These are phyloP conservation scores for Filobasidium floriforme DNA, from an alignment of 768 basidiomycete species.

Conservation along the genomic window DNA sequence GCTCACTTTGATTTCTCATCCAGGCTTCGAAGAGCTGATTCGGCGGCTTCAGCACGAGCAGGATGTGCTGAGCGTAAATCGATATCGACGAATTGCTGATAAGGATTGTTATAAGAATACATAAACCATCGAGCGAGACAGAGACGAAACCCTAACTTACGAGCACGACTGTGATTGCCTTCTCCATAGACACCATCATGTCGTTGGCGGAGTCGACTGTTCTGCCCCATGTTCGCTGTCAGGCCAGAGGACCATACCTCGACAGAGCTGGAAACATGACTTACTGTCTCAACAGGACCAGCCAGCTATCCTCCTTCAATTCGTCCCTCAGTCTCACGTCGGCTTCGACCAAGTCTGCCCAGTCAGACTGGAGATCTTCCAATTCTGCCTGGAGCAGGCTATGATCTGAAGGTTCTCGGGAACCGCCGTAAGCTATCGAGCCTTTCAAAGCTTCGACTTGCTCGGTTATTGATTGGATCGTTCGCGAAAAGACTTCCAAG, in stretches of 20 bases:
- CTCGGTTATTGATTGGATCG: background rate
- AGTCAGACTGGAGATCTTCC: constrained; percentile 62
- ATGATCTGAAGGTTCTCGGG: background rate
- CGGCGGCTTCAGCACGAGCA: background rate
- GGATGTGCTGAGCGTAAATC: background rate
- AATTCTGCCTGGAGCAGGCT: constrained; percentile 43
- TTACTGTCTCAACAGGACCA: constrained; percentile 79
- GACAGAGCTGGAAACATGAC: constrained; percentile 8
- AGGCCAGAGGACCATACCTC: background rate
- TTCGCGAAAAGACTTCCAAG: background rate
- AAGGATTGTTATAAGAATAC: too few relatives aligned
- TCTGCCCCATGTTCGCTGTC: background rate
- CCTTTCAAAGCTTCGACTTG: background rate
- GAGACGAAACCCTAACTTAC: too few relatives aligned
- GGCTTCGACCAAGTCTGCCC: constrained; percentile 72
- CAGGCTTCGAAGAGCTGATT: constrained; percentile 46
- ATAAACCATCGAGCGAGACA: too few relatives aligned
- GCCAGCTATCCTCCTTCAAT: constrained; percentile 93
- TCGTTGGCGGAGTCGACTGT: constrained; percentile 32
- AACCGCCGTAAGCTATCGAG: background rate
- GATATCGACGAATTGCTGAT: background rate
- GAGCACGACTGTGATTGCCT: constrained; percentile 78
- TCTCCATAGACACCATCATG: constrained; percentile 95
- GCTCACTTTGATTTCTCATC: constrained; percentile 79
- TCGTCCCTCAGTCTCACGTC: constrained; percentile 78